phyloP scores from a whole-genome alignment of 2,329 filamentous ascomycete genomes.

The Pseudocercospora crystallina region DNA sequence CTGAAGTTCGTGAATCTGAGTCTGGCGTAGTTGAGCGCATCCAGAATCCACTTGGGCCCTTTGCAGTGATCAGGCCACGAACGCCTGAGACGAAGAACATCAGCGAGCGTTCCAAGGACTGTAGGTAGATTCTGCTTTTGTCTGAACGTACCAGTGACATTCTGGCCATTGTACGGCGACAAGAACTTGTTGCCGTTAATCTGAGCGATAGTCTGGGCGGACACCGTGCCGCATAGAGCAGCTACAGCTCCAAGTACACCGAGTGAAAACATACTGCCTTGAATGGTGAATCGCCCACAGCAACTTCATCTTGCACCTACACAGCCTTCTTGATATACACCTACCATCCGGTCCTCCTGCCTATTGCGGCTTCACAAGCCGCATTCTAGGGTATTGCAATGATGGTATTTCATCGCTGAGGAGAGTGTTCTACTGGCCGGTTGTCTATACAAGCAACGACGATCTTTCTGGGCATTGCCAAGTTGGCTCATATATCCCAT shows the following conservation, averaged over 20 bases:
- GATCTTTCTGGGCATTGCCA: too few species aligned
- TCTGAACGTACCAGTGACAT: constrained; percentile 47
- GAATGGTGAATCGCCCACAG: constrained; percentile 1
- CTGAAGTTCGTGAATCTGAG: constrained; percentile 58
- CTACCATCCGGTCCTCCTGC: constrained; percentile 10
- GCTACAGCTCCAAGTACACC: constrained; percentile 4
- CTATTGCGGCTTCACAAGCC: constrained; percentile 2
- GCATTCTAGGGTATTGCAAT: not conserved
- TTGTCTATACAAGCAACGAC: too few species aligned
- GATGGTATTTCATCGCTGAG: too few species aligned
- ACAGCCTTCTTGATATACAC: constrained; percentile 6
- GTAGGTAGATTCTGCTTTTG: too few species aligned
- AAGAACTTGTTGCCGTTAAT: constrained; percentile 68
- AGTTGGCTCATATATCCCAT: too few species aligned
- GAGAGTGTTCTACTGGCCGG: too few species aligned
- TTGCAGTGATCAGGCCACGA: constrained; percentile 64
- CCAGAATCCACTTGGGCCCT: constrained; percentile 62
- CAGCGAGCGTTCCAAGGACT: too few species aligned
- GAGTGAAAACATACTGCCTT: constrained; percentile 4
- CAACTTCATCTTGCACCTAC: not conserved
- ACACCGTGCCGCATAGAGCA: constrained; percentile 9
- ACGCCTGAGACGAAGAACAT: constrained; percentile 36
- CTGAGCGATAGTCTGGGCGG: constrained; percentile 35
- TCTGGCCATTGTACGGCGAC: constrained; percentile 59
- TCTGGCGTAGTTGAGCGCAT: constrained; percentile 61